Evolutionary conservation across 2,329 filamentous ascomycete species (phyloP).

Genomic region (Cladosporium sp.): DNA sequence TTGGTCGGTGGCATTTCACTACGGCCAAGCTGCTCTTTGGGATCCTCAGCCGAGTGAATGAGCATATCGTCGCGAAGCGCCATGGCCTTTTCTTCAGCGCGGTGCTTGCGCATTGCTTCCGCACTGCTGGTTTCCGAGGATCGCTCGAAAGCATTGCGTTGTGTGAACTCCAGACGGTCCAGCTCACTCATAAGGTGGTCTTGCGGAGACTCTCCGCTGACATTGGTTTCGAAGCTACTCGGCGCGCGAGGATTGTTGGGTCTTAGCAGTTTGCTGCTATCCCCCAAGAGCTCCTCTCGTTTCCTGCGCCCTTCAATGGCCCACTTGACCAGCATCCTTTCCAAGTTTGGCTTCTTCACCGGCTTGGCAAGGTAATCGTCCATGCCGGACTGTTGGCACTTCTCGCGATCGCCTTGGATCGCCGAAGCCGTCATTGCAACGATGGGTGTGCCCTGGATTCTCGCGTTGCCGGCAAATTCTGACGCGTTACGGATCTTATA

Average conservation of each 20-base stretch:
- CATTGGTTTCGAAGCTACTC: conserved; percentile 26
- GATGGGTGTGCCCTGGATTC: conserved; percentile 64
- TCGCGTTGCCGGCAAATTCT: conserved; percentile 61
- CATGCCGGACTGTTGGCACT: conserved; percentile 73
- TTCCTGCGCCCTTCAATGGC: conserved; percentile 47
- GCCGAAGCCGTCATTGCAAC: conserved; percentile 81
- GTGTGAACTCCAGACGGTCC: conserved; percentile 38
- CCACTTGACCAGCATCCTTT: conserved; percentile 73
- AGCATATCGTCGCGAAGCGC: conserved; percentile 57
- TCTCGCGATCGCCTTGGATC: conserved; percentile 74
- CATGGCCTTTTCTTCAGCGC: conserved; percentile 57
- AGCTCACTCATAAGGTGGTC: conserved; percentile 35
- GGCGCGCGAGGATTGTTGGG: conserved; percentile 24
- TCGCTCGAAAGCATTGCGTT: conserved; percentile 40
- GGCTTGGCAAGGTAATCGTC: conserved; percentile 73
- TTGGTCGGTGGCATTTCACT: conserved; percentile 18
- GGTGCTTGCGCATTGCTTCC: conserved; percentile 46
- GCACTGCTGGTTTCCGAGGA: conserved; percentile 49
- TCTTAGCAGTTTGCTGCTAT: conserved; percentile 16
- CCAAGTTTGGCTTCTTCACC: conserved; percentile 66
- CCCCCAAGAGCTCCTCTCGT: conserved; percentile 28
- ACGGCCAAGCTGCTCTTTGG: conserved; percentile 31
- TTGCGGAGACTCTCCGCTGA: conserved; percentile 32
- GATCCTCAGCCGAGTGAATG: conserved; percentile 48
- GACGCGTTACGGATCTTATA: conserved; percentile 69